Evolutionary conservation across 495 filamentous ascomycete species (phyloP), one percentile per base, ranked within the genome.

Genomic region (Chaetomium cochliodes): DNA sequence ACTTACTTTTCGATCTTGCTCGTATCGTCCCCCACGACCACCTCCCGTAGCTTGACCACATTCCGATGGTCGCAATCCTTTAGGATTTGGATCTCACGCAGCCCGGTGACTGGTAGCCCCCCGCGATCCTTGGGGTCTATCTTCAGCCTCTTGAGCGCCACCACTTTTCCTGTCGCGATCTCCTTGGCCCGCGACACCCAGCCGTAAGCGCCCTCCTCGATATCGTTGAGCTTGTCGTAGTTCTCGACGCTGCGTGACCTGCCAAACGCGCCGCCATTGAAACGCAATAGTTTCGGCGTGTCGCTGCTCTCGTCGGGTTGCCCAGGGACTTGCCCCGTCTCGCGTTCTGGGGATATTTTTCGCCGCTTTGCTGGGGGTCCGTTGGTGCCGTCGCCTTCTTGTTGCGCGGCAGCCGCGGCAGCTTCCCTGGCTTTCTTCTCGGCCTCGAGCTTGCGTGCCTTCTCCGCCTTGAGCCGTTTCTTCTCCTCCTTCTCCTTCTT

Each of bases 191-290:
- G 80, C 47, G 93, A 93, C 5, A 98, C 94, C 86, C 87, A 93
- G 58, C 94, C 94, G 78, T 98, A 98, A 1, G 91, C 90, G 58
- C 94, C 94, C 76, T 98, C 94, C 74, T 98, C 94, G 70, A 98
- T 98, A 76, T 94, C 90, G 71, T 98, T 98, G 65, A 98, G 79
- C 64, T 87, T 88, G 74, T 96, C 91, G 75, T 92, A 98, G 73
- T 92, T 89, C 74, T 93, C 89, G 54, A 96, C 88, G 79, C 90
- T 88, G 67, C 92, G 83, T 71, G 89, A 91, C 49, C 85, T 86
- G 42, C 85, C 84, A 84, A 93, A 96, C 12, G 61, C 37, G 23
- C 82, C 82, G 52, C 81, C 78, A 26, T 88, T 83, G 74, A 93
- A 94, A 20, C 90, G 85, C 25, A 97, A 77, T 16, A 96, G 81